These are phyloP conservation scores for Halophytophthora batemanensis DNA, from an alignment of 352 stramenopile species.

Conservation along the genomic window DNA sequence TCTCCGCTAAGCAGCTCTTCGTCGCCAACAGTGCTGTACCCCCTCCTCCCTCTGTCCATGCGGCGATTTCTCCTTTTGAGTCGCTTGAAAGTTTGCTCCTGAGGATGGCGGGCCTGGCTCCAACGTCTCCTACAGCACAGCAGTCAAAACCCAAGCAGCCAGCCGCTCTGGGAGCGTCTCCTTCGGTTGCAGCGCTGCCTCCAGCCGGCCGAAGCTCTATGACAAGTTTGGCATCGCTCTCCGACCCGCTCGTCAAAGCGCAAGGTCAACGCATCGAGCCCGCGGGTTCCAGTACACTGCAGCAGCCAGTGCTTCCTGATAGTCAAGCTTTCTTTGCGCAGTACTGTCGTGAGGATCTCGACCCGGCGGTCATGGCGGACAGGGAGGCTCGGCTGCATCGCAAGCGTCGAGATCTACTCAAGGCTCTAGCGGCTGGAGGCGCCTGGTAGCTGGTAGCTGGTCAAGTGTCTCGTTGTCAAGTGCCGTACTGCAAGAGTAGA, in stretches of 20 bases:
- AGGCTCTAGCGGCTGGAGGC: slow-evolving; percentile 28
- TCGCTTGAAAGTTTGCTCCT: slow-evolving; percentile 17
- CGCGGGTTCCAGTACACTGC: not conserved
- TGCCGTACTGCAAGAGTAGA: no score
- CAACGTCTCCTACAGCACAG: slow-evolving; percentile 1
- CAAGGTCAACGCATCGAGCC: not conserved
- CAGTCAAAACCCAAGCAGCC: not conserved
- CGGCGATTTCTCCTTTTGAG: slow-evolving; percentile 1
- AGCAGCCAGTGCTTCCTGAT: slow-evolving; percentile 16
- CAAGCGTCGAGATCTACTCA: slow-evolving; percentile 45
- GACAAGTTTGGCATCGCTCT: not conserved
- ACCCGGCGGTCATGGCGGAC: slow-evolving; percentile 14
- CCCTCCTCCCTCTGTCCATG: slow-evolving; percentile 1
- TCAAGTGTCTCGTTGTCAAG: no score
- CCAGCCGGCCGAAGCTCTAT: slow-evolving; percentile 5
- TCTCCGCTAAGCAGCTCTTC: slow-evolving; percentile 12
- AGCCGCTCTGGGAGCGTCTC: slow-evolving; percentile 2
- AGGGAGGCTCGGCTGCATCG: slow-evolving; percentile 37
- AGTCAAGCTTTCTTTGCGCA: slow-evolving; percentile 17
- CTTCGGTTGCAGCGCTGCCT: slow-evolving; percentile 1
- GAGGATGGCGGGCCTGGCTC: slow-evolving; percentile 12
- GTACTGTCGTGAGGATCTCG: slow-evolving; percentile 22
- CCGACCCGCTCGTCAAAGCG: no score
- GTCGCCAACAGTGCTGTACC: slow-evolving; percentile 1
- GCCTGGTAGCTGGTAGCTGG: slow-evolving; percentile 5